A percentile compares a stretch with the other conserved stretches of the same genome.
phyloP scores from a whole-genome alignment of 306 rosid species.

The Medicago truncatula region MtrunA17r5.0-ANR NC_053049.1:14270001-14270500 shows the following conservation, averaged over 20 bases:
- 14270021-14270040: background rate
- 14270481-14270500: constrained; percentile 82
- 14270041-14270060: background rate
- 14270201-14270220: constrained; percentile 86
- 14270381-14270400: constrained; percentile 95
- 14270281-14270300: constrained; percentile 21
- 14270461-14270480: constrained; percentile 90
- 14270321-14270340: constrained; percentile 18
- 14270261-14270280: constrained; percentile 82
- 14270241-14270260: constrained; percentile 75
- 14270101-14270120: constrained; percentile 41
- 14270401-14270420: constrained; percentile 92
- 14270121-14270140: constrained; percentile 63
- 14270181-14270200: constrained; percentile 88
- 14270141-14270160: constrained; percentile 82
- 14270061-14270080: constrained; percentile 32
- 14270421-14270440: constrained; percentile 88
- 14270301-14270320: constrained; percentile 12
- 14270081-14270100: constrained; percentile 30
- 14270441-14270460: constrained; percentile 90
- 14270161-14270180: constrained; percentile 68
- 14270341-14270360: constrained; percentile 32
- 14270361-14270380: constrained; percentile 31
- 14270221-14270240: constrained; percentile 69
- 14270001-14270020: constrained; percentile 25